phyloP scores from a whole-genome alignment of 805 yeast species.

The Candida pseudoglaebosa region DNA sequence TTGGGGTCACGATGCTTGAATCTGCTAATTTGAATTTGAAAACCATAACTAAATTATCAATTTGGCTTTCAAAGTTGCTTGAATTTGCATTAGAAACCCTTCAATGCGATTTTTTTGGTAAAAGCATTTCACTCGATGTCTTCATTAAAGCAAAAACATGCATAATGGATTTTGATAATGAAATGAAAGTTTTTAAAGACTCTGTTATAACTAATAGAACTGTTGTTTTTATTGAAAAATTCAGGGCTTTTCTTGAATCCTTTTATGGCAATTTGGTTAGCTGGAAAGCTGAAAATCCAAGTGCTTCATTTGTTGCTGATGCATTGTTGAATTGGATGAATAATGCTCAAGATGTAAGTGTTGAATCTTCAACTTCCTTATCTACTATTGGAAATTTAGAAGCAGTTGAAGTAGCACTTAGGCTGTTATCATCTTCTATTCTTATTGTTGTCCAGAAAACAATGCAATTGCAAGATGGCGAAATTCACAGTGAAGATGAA shows the following conservation, averaged over 20 bases:
- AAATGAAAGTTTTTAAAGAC: constrained; percentile 20
- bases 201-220: constrained; percentile 12
- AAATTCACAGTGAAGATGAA: constrained; percentile 45
- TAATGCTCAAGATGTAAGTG: constrained; percentile 13
- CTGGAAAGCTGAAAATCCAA: constrained; percentile 32
- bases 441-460: constrained; percentile 66
- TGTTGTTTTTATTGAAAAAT: constrained; percentile 16
- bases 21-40: constrained; percentile 17
- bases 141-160: constrained; percentile 16
- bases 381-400: constrained; percentile 19
- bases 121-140: constrained; percentile 8
- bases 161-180: constrained; percentile 10
- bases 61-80: constrained; percentile 35
- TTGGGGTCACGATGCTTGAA: constrained; percentile 13
- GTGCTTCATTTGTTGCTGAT: constrained; percentile 45
- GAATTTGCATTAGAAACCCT: constrained; percentile 26
- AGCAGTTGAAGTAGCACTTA: constrained; percentile 44
- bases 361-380: constrained; percentile 24
- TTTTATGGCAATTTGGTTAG: constrained; percentile 22
- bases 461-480: constrained; percentile 31
- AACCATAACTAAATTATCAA: constrained; percentile 11
- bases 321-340: constrained; percentile 46
- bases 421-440: constrained; percentile 53
- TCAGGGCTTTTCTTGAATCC: constrained; percentile 16
- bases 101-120: constrained; percentile 9